Percentiles rank a stretch among this genome's conserved stretches.
Evolutionary conservation across 176 grass and related monocot species (phyloP).

Genomic region (Avena eriantha): DNA sequence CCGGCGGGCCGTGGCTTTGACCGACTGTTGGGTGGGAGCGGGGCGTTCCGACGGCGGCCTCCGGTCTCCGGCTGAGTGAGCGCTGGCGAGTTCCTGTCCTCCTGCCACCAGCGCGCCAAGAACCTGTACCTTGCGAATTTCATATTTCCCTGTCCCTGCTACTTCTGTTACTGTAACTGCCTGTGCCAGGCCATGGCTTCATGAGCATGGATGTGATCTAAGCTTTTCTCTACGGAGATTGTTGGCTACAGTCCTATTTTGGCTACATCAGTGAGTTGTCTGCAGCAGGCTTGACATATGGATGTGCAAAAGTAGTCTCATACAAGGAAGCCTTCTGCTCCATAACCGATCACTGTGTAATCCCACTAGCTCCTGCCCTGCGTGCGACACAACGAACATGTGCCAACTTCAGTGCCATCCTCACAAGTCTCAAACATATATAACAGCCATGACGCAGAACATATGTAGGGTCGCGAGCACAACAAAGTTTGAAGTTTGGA

Average conservation of each 20-base stretch:
- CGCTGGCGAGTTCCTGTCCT: not conserved
- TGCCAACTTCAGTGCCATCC: constrained; percentile 18
- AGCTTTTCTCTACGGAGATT: constrained; percentile 27
- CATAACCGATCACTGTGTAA: not conserved
- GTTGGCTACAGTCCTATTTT: not conserved
- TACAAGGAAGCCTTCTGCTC: constrained; percentile 34
- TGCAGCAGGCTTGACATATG: constrained; percentile 35
- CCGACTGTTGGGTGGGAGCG: not conserved
- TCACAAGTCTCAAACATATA: constrained; percentile 14
- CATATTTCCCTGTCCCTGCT: not conserved
- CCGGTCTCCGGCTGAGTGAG: not conserved
- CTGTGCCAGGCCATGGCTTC: not conserved
- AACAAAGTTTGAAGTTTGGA: not conserved
- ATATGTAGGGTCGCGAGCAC: not conserved
- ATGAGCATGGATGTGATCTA: constrained; percentile 6
- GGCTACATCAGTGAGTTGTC: constrained; percentile 1
- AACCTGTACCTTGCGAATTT: not conserved
- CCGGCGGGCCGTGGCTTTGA: constrained; percentile 4
- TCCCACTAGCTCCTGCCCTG: constrained; percentile 23
- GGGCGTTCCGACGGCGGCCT: not conserved
- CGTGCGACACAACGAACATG: not conserved
- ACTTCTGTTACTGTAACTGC: not conserved
- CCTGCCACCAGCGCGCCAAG: not conserved
- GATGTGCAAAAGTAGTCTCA: constrained; percentile 37
- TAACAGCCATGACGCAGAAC: not conserved